phyloP scores from a whole-genome alignment of 495 filamentous ascomycete species.

The Melanomma pulvis-pyrius region DNA sequence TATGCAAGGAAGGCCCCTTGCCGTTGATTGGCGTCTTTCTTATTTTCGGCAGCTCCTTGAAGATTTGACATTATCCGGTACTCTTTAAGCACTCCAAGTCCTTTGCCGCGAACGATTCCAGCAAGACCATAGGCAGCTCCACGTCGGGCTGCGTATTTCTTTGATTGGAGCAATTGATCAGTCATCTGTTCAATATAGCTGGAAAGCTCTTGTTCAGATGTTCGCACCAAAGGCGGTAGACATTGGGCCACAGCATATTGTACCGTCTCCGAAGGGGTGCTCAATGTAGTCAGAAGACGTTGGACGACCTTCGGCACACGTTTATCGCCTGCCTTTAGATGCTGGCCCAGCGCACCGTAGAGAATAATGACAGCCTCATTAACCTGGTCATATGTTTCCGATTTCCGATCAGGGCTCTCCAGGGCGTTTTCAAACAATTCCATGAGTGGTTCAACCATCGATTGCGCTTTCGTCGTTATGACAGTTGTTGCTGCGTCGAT shows the following conservation, averaged over 20 bases:
- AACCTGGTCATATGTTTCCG: conserved; percentile 76
- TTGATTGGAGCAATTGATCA: conserved; percentile 76
- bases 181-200: conserved; percentile 80
- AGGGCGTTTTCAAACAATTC: conserved; percentile 82
- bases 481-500: conserved; percentile 85
- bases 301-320: conserved; percentile 84
- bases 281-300: conserved; percentile 79
- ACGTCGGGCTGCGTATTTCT: conserved; percentile 86
- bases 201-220: conserved; percentile 71
- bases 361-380: conserved; percentile 97
- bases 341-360: conserved; percentile 88
- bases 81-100: conserved; percentile 79
- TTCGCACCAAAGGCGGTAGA: conserved; percentile 82
- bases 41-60: conserved; percentile 80
- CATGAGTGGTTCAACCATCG: conserved; percentile 87
- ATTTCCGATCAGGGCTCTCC: conserved; percentile 76
- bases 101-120: conserved; percentile 82
- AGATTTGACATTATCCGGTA: conserved; percentile 82
- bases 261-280: conserved; percentile 94
- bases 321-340: conserved; percentile 78
- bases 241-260: conserved; percentile 95
- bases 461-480: conserved; percentile 75
- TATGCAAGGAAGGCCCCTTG: conserved; percentile 89
- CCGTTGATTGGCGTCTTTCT: conserved; percentile 83
- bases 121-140: conserved; percentile 95